A percentile compares a stretch with the other conserved stretches of the same genome.
These are phyloP conservation scores for Udeniomyces megalosporus DNA, from an alignment of 768 basidiomycete species.

Conservation along the genomic window DNA sequence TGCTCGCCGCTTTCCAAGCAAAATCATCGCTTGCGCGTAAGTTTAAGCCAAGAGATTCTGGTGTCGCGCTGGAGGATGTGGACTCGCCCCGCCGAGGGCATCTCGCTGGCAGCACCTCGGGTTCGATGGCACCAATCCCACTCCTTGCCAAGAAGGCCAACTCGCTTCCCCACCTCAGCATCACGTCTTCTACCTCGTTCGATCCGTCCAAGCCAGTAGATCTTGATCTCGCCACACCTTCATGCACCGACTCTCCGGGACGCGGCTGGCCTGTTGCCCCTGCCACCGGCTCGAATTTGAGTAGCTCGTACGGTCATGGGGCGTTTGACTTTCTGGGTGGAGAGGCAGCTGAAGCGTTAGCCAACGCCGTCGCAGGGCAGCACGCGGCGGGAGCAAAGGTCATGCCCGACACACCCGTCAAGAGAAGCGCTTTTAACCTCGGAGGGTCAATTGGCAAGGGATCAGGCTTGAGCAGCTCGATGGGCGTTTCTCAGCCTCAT, in stretches of 20 bases:
- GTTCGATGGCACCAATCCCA: not conserved
- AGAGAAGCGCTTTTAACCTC: slow-evolving; percentile 16
- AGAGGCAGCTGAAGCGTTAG: slow-evolving; percentile 14
- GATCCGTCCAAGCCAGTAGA: not conserved
- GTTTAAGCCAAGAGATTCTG: slow-evolving; percentile 14
- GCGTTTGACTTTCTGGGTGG: slow-evolving; percentile 16
- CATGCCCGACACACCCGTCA: slow-evolving; percentile 29
- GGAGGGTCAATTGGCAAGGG: not conserved
- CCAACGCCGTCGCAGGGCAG: slow-evolving; percentile 9
- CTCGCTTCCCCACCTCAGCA: slow-evolving; percentile 1
- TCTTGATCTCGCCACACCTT: slow-evolving; percentile 7
- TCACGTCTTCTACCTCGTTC: not conserved
- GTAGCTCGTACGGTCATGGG: not conserved
- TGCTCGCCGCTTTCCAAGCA: slow-evolving; percentile 11
- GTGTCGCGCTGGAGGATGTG: slow-evolving; percentile 5
- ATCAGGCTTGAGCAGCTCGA: not conserved
- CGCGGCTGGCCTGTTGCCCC: not conserved
- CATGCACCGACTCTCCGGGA: not conserved
- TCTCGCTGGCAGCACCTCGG: not conserved
- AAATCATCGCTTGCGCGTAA: slow-evolving; percentile 14
- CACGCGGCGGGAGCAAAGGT: slow-evolving; percentile 5
- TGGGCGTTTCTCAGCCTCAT: slow-evolving; percentile 2
- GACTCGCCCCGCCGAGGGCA: slow-evolving; percentile 4
- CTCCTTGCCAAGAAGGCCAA: not conserved
- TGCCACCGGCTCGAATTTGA: not conserved